Conservation (phyloP, 495 filamentous ascomycete species). For the Xylaria palmicola region DNA sequence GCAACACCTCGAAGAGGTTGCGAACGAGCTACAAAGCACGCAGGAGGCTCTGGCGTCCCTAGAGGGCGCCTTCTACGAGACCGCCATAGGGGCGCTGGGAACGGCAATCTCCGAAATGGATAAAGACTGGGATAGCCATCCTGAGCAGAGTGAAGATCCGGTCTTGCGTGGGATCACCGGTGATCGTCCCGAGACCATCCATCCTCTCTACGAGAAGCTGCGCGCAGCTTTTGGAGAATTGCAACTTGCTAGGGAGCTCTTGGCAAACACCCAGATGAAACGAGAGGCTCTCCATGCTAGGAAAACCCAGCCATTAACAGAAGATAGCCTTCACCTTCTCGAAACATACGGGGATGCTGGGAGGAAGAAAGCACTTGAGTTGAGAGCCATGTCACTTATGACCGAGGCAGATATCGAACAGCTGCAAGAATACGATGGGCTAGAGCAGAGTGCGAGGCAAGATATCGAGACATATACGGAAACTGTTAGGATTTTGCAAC, state of each 20-base stretch:
- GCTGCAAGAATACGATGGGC: conserved; percentile 24
- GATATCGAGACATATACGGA: conserved; percentile 27
- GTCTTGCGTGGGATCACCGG: conserved; percentile 27
- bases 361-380: conserved; percentile 28
- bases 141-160: conserved; percentile 21
- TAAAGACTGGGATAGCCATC: conserved; percentile 15
- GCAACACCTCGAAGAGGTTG: conserved; percentile 24
- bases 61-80: conserved; percentile 25
- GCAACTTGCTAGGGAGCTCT: conserved; percentile 29
- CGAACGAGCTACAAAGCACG: conserved; percentile 23
- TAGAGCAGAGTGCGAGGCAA: conserved; percentile 23
- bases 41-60: conserved; percentile 19
- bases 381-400: conserved; percentile 25
- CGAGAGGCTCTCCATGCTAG: conserved; percentile 24
- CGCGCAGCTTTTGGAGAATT: conserved; percentile 27
- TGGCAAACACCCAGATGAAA: conserved; percentile 31
- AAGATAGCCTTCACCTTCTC: conserved; percentile 25
- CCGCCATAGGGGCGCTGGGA: conserved; percentile 14
- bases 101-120: conserved; percentile 14
- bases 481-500: conserved; percentile 18
- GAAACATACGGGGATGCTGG: conserved; percentile 29
- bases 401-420: conserved; percentile 30
- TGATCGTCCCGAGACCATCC: conserved; percentile 26
- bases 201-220: conserved; percentile 30
- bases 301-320: conserved; percentile 27